phyloP scores from a whole-genome alignment of 208 protist species.

The Histomonas meleagridis region DNA sequence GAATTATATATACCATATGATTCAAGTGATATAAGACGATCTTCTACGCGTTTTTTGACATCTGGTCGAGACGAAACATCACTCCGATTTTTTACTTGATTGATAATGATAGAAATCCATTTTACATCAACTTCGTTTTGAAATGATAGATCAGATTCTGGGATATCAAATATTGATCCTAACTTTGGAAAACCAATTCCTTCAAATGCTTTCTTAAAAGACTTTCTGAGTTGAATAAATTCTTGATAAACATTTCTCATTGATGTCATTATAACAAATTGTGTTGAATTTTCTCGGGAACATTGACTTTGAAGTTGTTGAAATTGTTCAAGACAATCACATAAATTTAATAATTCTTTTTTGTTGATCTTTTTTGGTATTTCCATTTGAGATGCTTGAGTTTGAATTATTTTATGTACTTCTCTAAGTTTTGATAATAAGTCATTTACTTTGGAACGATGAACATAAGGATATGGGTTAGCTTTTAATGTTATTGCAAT shows the following conservation, averaged over 20 bases:
- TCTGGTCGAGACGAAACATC: background rate
- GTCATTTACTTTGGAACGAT: constrained; percentile 6
- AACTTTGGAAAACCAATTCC: background rate
- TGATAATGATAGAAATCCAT: background rate
- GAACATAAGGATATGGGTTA: background rate
- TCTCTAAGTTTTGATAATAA: background rate
- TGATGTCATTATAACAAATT: background rate
- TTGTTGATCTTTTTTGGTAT: background rate
- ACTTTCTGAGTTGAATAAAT: background rate
- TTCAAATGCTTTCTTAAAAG: background rate
- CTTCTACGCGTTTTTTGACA: background rate
- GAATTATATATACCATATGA: no score
- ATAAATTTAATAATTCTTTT: no score
- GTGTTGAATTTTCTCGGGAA: background rate
- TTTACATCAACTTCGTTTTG: constrained; percentile 3
- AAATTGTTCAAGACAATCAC: background rate
- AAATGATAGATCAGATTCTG: background rate
- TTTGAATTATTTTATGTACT: background rate
- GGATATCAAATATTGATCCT: background rate
- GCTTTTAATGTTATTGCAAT: background rate
- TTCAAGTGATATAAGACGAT: background rate
- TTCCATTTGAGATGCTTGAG: background rate
- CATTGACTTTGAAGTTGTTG: background rate
- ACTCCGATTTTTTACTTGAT: background rate
- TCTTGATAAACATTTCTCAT: background rate